Conservation (phyloP, 2,329 filamentous ascomycete species). For the Calonectria fujianensis region DNA sequence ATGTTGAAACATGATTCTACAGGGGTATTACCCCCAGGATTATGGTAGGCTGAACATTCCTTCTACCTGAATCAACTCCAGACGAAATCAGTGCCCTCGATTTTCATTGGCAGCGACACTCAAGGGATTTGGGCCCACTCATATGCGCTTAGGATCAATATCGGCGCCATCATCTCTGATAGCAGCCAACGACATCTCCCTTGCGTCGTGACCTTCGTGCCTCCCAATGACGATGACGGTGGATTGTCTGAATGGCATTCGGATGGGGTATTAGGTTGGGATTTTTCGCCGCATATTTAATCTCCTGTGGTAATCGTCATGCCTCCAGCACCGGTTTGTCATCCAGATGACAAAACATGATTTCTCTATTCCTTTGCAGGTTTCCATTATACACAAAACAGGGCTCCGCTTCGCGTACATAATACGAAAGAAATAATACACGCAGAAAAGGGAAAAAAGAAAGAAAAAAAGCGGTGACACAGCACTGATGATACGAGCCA, state of each 20-base stretch:
- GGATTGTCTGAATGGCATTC: background rate
- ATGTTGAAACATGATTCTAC: slow-evolving; percentile 33
- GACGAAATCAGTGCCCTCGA: slow-evolving; percentile 5
- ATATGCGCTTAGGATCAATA: background rate
- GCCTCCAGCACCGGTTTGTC: no score
- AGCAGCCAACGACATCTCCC: background rate
- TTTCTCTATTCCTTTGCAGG: background rate
- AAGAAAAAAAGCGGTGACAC: no score
- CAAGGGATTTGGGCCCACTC: background rate
- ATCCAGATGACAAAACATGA: background rate
- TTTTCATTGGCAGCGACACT: slow-evolving; percentile 18
- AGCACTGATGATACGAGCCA: no score
- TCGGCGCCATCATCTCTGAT: slow-evolving; percentile 1
- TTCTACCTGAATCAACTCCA: slow-evolving; percentile 39
- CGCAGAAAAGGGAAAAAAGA: no score
- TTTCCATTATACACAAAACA: background rate
- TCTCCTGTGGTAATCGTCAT: background rate
- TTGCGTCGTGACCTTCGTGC: background rate
- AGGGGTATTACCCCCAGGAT: slow-evolving; percentile 22
- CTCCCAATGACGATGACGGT: background rate
- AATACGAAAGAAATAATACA: background rate
- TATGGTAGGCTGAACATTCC: slow-evolving; percentile 2
- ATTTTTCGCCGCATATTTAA: background rate
- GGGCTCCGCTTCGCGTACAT: no score
- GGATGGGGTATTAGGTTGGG: background rate